Base-by-base conservation (phyloP, 306 rosid genomes). In the Echinosophora koreensis region DNA sequence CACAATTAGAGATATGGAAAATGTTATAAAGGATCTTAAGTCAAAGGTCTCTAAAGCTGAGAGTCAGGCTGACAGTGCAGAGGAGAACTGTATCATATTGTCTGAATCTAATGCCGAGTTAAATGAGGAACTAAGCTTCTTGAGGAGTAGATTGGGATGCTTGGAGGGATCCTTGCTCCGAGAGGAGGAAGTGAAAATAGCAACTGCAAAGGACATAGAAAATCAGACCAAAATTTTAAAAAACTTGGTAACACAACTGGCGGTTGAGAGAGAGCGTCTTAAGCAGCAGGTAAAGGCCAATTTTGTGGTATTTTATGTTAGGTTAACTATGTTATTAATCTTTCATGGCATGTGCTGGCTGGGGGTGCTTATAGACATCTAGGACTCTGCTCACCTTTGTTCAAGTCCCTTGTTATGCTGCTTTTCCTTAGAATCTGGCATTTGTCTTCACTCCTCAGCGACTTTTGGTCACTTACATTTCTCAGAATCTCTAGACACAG, bases 231-330 rank as follows among this genome's bases (percentile, higher is more conserved):
- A 84, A 82, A 76, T 81, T 37, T 83, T 91, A 15, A 89, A 83
- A 49, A 84, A 82, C 57, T 79, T 91, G 86, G 80, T 88, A 44
- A 73, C 86, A 69, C 89, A 88, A 71, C 79, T 93, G 64, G 90
- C 93, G 66, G 38, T 87, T 75, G 98, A 89, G 83, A 92, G 98
- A 87, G 93, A 91, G 71, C 93, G 92, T 28, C 95, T 93, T 76
- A 90, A 83, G 71, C 81, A 85, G 82, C 87, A 87, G 98, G 98
- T 93, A 82, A 56, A 58, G 30, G 68, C 62, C 38, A 0, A 22
- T 28, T 22, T 70, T 69, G 10, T 41, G 54, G 54, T 58, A 38
- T 59, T 42, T 46, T 59, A n/a, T 80, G 57, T 72, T 49, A 18
- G 55, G 47, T 78, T 27, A 66, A 76, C 11, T 4, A 73, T 62